Evolutionary conservation across 352 stramenopile genomes (phyloP), one percentile per base, ranked within the genome.

Genomic region (Phytophthora vignae): DNA sequence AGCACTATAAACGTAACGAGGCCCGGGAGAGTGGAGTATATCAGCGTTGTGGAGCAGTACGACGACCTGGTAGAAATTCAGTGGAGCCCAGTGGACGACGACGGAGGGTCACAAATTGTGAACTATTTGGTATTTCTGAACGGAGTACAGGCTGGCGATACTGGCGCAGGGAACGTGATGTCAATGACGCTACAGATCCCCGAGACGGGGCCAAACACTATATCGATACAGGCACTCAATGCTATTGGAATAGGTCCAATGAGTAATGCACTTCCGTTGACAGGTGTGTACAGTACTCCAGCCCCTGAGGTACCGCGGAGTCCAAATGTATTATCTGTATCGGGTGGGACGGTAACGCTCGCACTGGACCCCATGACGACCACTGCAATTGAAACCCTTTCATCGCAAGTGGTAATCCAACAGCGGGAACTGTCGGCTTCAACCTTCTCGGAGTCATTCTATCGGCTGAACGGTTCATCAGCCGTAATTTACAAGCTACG

Each of bases 51-150:
- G 8, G 79, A 85, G 21, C 55, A 22, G 11, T 68, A 48, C 15
- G 71, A 49, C 9, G 53, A 71, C 7, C 73, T 71, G 17, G 3
- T 88, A 12, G 82, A 90, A 55, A 52, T 90, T 21, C 79, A 88
- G 19, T 90, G 84, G 84, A 73, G 58, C 19, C 53, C 66, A 5
- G 64, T 77, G 4, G 46, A 78, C 17, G 84, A 92, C 40, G 57
- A 82, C 19, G 84, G 84, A 54, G 84, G 84, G 3, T 66, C 64
- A 1, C 17, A 58, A 14, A 74, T 90, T 14, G 11, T 62, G n/a
- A 60, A 55, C 12, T 90, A 90, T 33, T 21, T 85, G 14, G 21
- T 90, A 0, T 88, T 83, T 50, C 19, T 86, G 31, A 88, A 92
- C 49, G 81, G 79, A 3, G 79, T 71, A 6, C 29, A 85, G 1